Percentiles rank a stretch among this genome's conserved stretches.
Conservation (phyloP, 441 rosid species). For the Erodium trifolium region DNA sequence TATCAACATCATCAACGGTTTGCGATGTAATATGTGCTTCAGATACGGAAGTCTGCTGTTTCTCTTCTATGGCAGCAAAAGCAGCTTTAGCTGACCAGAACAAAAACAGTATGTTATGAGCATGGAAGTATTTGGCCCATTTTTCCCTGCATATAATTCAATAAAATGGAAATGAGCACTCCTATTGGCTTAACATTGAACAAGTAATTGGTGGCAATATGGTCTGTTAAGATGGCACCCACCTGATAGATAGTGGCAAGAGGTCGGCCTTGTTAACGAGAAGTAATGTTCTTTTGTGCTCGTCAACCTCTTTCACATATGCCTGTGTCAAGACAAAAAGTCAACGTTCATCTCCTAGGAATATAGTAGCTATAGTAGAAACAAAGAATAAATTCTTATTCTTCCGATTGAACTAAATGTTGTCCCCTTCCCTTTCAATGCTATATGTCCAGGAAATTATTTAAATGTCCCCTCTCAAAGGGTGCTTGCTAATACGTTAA, state of each 20-base stretch:
- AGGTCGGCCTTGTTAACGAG: slow-evolving; percentile 93
- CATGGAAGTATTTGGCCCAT: slow-evolving; percentile 66
- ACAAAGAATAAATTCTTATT: background rate
- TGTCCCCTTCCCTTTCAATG: background rate
- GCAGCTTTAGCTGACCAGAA: slow-evolving; percentile 98
- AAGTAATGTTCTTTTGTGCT: slow-evolving; percentile 71
- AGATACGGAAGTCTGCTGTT: slow-evolving; percentile 35
- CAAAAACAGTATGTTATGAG: slow-evolving; percentile 46
- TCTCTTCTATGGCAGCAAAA: slow-evolving; percentile 62
- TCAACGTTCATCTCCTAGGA: background rate
- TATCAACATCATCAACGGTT: slow-evolving; percentile 38
- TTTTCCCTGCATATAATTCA: slow-evolving; percentile 42
- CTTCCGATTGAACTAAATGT: background rate
- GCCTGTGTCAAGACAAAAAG: slow-evolving; percentile 28
- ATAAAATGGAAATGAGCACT: slow-evolving; percentile 4
- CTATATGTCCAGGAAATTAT: background rate
- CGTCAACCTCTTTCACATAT: slow-evolving; percentile 68
- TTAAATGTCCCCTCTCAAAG: background rate
- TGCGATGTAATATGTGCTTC: slow-evolving; percentile 22
- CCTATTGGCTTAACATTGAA: slow-evolving; percentile 9
- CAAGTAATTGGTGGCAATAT: background rate
- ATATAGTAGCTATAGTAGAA: background rate
- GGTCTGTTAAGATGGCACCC: slow-evolving; percentile 3
- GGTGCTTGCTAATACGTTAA: too few species aligned
- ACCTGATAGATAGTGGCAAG: slow-evolving; percentile 69